These are phyloP conservation scores for Populus trichocarpa DNA, from an alignment of 441 rosid species.

Conservation along the genomic window DNA sequence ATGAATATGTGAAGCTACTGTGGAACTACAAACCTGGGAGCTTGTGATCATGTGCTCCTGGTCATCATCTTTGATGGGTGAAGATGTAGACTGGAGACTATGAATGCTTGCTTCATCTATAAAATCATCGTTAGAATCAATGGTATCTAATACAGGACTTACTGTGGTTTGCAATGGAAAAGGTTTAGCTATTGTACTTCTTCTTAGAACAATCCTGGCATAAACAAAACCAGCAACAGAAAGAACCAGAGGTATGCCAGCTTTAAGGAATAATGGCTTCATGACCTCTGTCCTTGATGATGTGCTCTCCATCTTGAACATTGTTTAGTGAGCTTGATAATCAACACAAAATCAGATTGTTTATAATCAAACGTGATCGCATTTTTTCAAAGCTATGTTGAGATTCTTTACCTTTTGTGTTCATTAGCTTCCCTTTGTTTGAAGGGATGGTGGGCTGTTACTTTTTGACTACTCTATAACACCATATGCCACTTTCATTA, in stretches of 20 bases:
- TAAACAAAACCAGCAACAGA: constrained; percentile 57
- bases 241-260: constrained; percentile 55
- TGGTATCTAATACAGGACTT: constrained; percentile 12
- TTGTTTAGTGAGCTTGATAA: not conserved
- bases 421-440: constrained; percentile 29
- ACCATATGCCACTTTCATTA: constrained; percentile 11
- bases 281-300: constrained; percentile 35
- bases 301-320: constrained; percentile 29
- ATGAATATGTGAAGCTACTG: constrained; percentile 11
- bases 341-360: not conserved
- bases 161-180: constrained; percentile 18
- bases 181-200: constrained; percentile 14
- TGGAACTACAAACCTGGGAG: constrained; percentile 4
- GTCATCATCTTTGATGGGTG: constrained; percentile 21
- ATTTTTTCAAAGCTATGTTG: constrained; percentile 17
- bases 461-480: constrained; percentile 40
- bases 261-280: constrained; percentile 59
- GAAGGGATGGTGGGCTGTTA: constrained; percentile 27
- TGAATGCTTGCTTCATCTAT: constrained; percentile 13
- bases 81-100: constrained; percentile 13
- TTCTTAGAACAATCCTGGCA: constrained; percentile 42
- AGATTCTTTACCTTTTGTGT: constrained; percentile 42
- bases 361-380: constrained; percentile 2
- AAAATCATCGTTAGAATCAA: constrained; percentile 16
- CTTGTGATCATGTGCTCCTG: constrained; percentile 17